Evolutionary conservation across 495 filamentous ascomycete genomes (phyloP), one percentile per base, ranked within the genome.

Genomic region (Neurospora hispaniola): DNA sequence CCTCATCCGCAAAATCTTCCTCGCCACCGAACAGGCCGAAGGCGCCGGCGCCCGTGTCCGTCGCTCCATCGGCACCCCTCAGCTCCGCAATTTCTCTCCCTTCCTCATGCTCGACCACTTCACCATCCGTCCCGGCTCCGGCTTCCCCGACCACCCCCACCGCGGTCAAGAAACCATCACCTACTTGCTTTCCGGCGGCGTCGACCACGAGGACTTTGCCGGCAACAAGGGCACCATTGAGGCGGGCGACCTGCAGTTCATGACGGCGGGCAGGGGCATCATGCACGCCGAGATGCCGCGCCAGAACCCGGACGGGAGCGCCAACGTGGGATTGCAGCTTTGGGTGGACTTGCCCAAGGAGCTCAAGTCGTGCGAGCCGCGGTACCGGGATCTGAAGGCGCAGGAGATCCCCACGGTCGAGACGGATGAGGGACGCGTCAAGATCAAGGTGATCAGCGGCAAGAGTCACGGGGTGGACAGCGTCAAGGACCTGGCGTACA

Each of bases 21-120:
- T 91, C 41, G 96, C 95, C 74, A 82, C 91, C 74, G 93, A 97
- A 81, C 93, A 96, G 82, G 84, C 92, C 70, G 95, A 98, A 81
- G 95, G 95, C 71, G 94, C 92, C 5, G 95, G 95, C 44, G 95
- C 95, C 0, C 86, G 91, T 59, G 95, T 98, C 3, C 89, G 95
- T 46, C 90, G 95, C 74, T 94, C 92, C 40, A 93, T 99, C 78
- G 95, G 95, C 70, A 96, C 92, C 4, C 85, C 91, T 7, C 88
- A 92, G 74, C 87, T 98, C 5, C 88, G 91, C 78, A 93, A 97
- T 83, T 92, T 99, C 84, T 91, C 89, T 23, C 95, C 95, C 12
- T 99, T 99, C 85, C 87, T 99, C 16, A 97, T 99, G 95, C 92
- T 98, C 35, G 95, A 99, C 81, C 93, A 98, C 83, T 97, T 97